phyloP scores from a whole-genome alignment of 1,284 basidiomycete species.

The Marasmius oreades region DNA sequence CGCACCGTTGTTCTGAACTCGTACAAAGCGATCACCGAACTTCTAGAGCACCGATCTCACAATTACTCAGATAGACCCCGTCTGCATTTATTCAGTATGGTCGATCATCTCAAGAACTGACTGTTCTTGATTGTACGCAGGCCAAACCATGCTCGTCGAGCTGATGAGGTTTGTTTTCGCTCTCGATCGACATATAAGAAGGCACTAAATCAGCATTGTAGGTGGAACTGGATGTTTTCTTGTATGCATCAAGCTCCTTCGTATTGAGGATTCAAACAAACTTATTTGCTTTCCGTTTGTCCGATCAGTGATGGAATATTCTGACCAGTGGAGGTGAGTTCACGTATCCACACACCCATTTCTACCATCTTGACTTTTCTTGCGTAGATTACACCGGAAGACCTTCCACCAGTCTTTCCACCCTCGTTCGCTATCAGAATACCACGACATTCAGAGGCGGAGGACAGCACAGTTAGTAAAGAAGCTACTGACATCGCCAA shows the following conservation, averaged over 20 bases:
- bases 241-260: no score
- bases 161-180: slow-evolving; percentile 20
- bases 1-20: slow-evolving; percentile 22
- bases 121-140: neutral
- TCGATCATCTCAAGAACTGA: neutral
- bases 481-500: slow-evolving; percentile 18
- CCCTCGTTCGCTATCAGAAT: slow-evolving; percentile 6
- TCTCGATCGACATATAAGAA: no score
- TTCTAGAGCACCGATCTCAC: slow-evolving; percentile 20
- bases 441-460: slow-evolving; percentile 15
- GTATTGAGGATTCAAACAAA: no score
- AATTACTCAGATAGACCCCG: slow-evolving; percentile 21
- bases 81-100: neutral
- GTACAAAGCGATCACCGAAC: slow-evolving; percentile 17
- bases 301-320: slow-evolving; percentile 23
- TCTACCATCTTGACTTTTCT: neutral
- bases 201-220: no score
- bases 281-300: no score
- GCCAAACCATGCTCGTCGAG: slow-evolving; percentile 23
- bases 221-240: no score
- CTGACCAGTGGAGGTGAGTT: slow-evolving; percentile 25
- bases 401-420: slow-evolving; percentile 22
- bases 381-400: slow-evolving; percentile 16
- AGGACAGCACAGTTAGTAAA: slow-evolving; percentile 16
- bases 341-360: neutral